Base-by-base conservation (phyloP, 2,329 filamentous ascomycete species). In the Samsoniella hepiali region DNA sequence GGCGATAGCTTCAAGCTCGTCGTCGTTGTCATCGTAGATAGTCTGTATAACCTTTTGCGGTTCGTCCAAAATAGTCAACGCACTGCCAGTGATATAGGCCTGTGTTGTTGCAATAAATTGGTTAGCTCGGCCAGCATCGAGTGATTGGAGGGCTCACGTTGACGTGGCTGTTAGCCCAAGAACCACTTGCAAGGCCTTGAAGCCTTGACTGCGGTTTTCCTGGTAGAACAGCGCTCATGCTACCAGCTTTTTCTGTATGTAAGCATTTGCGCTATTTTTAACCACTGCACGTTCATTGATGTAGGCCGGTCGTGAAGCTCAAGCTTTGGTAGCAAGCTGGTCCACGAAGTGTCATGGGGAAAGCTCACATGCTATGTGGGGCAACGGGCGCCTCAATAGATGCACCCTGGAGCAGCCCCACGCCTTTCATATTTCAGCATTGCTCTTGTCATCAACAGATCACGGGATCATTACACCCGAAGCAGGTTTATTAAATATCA, bases 51-150 rank as follows among this genome's bases (percentile, higher is more conserved):
- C 85, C 62, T 85, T 85, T 66, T 88, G 82, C 59, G 91, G 85
- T 58, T 87, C 89, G 72, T 86, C 84, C 69, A 98, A 87, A 70
- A 99, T 88, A 60, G 95, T 87, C 67, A 98, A 86, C 66, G 91
- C 91, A 76, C 89, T 91, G 71, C 94, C 94, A 65, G 91, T 95
- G 68, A 97, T 90, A 77, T 98, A 99, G 58, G 87, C 86, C 91
- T 96, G 71, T 38, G 56, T 60, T 65, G 45, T 58, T 51, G 34
- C 32, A 31, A 31, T 29, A 3, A 11, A 36, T 13, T 49, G 9
- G 47, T 68, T 55, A 68, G 63, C 60, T 15, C 9, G 38, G 38
- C 40, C 13, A 42, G 31, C 44, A 55, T 53, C 67, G 47, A 68
- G 66, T 58, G 53, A 51, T 56, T 55, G 27, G 42, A 65, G 58